phyloP scores from a whole-genome alignment of 2,329 filamentous ascomycete genomes.

The Sphaceloma murrayae region DNA sequence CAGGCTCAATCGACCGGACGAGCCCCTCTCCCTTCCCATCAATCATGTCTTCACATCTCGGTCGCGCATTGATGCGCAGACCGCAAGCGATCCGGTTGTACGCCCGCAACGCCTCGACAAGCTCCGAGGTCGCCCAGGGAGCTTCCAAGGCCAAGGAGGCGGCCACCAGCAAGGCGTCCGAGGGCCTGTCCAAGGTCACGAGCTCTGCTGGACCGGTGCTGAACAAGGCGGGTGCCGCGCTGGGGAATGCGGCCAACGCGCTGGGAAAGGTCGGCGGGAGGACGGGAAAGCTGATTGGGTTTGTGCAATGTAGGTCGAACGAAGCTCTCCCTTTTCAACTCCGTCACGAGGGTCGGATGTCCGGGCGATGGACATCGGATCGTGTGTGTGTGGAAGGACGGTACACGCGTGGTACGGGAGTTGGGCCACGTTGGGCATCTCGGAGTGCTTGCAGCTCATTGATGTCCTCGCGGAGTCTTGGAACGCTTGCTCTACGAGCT shows the following conservation, averaged over 20 bases:
- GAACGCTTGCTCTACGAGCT: no score
- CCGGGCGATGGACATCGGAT: no score
- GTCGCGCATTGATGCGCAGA: slow-evolving; percentile 38
- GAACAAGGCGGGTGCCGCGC: slow-evolving; percentile 59
- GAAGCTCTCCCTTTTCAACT: background rate
- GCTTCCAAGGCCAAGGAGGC: slow-evolving; percentile 37
- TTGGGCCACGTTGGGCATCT: no score
- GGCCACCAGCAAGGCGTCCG: slow-evolving; percentile 54
- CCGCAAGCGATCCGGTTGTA: slow-evolving; percentile 35
- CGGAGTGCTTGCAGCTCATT: no score
- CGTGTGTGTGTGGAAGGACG: background rate
- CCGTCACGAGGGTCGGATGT: no score
- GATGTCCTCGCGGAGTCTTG: no score
- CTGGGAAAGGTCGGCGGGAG: slow-evolving; percentile 72
- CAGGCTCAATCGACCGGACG: slow-evolving; percentile 8
- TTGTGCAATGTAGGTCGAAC: slow-evolving; percentile 77
- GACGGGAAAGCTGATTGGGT: slow-evolving; percentile 66
- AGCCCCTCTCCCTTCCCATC: slow-evolving; percentile 10
- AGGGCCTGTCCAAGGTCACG: slow-evolving; percentile 74
- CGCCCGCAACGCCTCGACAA: slow-evolving; percentile 41
- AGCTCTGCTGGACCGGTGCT: slow-evolving; percentile 72
- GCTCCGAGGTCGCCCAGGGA: slow-evolving; percentile 36
- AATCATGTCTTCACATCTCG: slow-evolving; percentile 40
- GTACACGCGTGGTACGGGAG: no score
- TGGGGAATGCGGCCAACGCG: slow-evolving; percentile 56